These are phyloP conservation scores for Gossypium lobatum DNA, from an alignment of 441 rosid species.

Conservation along the genomic window DNA sequence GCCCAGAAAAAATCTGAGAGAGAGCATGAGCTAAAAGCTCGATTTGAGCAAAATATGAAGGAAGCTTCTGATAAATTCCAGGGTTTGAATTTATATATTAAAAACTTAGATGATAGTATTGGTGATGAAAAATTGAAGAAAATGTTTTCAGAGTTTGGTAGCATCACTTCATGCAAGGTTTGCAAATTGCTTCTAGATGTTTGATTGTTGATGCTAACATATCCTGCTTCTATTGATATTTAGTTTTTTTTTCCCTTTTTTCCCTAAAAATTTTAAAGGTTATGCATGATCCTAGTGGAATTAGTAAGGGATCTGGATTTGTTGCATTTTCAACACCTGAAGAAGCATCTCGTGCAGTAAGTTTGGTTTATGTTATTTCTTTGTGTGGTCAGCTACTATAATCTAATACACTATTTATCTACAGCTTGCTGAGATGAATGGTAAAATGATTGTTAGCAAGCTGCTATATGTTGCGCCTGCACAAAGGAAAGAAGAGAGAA, in stretches of 20 bases:
- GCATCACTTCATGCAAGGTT: slow-evolving; percentile 66
- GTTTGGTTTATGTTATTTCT: slow-evolving; percentile 16
- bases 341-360: slow-evolving; percentile 62
- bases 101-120: slow-evolving; percentile 58
- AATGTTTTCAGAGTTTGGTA: slow-evolving; percentile 51
- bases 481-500: slow-evolving; percentile 63
- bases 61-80: slow-evolving; percentile 56
- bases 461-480: slow-evolving; percentile 72
- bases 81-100: slow-evolving; percentile 53
- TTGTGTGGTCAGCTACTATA: not conserved
- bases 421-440: slow-evolving; percentile 61
- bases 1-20: slow-evolving; percentile 69
- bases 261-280: slow-evolving; percentile 27
- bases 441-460: slow-evolving; percentile 50
- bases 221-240: not conserved
- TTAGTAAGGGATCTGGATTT: slow-evolving; percentile 69
- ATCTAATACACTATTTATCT: slow-evolving; percentile 2
- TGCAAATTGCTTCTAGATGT: slow-evolving; percentile 4
- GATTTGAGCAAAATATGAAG: slow-evolving; percentile 54
- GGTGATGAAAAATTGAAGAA: slow-evolving; percentile 56
- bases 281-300: slow-evolving; percentile 58
- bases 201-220: not conserved
- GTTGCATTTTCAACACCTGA: slow-evolving; percentile 65
- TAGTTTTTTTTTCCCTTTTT: not conserved
- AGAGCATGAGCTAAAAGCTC: slow-evolving; percentile 45